Conservation (phyloP, 768 basidiomycete genomes). For the Boletus reticulatus region DNA sequence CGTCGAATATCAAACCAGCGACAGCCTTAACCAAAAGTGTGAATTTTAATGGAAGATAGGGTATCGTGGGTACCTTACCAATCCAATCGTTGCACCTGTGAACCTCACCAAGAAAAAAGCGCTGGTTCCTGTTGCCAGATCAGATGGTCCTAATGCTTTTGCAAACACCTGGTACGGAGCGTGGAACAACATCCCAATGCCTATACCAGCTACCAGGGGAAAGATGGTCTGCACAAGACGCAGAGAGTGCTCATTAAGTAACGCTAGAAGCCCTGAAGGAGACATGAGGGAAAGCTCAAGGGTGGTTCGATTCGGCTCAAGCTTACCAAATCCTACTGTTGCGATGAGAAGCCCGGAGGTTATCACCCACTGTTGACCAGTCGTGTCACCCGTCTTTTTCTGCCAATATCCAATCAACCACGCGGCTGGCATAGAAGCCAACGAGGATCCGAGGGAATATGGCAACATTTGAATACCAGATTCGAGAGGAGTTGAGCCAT, state of each 20-base stretch:
- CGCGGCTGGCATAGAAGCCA: conserved; percentile 84
- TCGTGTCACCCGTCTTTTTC: conserved; percentile 50
- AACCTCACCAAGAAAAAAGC: conserved; percentile 88
- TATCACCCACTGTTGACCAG: conserved; percentile 66
- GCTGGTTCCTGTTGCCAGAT: conserved; percentile 77
- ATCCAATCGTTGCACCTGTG: conserved; percentile 79
- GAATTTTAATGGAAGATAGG: conserved; percentile 5
- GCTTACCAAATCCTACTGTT: conserved; percentile 70
- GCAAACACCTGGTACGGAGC: conserved; percentile 82
- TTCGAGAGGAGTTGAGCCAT: conserved; percentile 65
- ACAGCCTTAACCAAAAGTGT: conserved; percentile 51
- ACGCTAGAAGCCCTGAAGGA: conserved; percentile 59
- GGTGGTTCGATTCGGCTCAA: neutral
- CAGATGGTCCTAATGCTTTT: conserved; percentile 57
- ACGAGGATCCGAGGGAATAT: conserved; percentile 80
- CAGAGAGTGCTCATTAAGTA: conserved; percentile 54
- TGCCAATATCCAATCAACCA: conserved; percentile 77
- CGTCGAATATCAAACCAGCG: conserved; percentile 72
- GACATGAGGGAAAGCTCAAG: conserved; percentile 9
- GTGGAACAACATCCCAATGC: conserved; percentile 82
- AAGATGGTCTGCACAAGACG: conserved; percentile 47
- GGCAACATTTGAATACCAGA: conserved; percentile 77
- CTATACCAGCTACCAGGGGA: conserved; percentile 72
- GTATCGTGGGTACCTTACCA: conserved; percentile 47
- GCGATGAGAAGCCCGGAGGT: conserved; percentile 61